A percentile compares a stretch with the other conserved stretches of the same genome.
phyloP scores from a whole-genome alignment of 345 rosid species.

The Cardiospermum halicacabum region DNA sequence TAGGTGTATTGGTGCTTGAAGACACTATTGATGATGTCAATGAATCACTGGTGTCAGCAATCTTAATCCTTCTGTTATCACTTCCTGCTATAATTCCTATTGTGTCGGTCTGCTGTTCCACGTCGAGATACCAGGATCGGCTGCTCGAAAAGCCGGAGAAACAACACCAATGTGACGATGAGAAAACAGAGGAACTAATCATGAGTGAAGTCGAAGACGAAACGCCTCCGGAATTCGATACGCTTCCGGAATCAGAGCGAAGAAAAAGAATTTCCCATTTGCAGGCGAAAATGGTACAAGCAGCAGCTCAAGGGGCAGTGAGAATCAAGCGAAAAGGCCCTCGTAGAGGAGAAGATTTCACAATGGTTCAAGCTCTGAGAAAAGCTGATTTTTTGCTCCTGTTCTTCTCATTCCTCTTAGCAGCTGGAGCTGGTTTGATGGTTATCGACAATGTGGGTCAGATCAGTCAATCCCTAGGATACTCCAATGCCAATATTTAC shows the following conservation, averaged over 20 bases:
- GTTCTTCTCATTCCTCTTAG: slow-evolving; percentile 61
- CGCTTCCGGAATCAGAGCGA: slow-evolving; percentile 48
- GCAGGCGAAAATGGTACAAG: slow-evolving; percentile 52
- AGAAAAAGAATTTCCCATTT: slow-evolving; percentile 45
- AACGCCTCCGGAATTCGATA: slow-evolving; percentile 38
- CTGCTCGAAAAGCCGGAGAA: slow-evolving; percentile 31
- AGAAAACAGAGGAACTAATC: slow-evolving; percentile 37
- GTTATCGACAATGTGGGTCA: slow-evolving; percentile 86
- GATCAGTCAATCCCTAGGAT: slow-evolving; percentile 65
- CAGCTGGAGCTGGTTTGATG: slow-evolving; percentile 77
- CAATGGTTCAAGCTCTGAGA: slow-evolving; percentile 58
- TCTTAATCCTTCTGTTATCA: slow-evolving; percentile 47
- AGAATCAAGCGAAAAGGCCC: slow-evolving; percentile 56
- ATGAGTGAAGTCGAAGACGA: slow-evolving; percentile 76
- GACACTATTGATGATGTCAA: slow-evolving; percentile 50
- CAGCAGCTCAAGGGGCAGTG: slow-evolving; percentile 62
- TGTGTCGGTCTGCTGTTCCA: slow-evolving; percentile 31
- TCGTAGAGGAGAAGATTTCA: slow-evolving; percentile 75
- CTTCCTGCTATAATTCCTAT: slow-evolving; percentile 57
- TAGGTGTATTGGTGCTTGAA: slow-evolving; percentile 62
- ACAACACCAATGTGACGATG: slow-evolving; percentile 18
- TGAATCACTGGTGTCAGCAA: slow-evolving; percentile 36
- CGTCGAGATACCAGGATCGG: slow-evolving; percentile 19
- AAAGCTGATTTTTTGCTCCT: slow-evolving; percentile 80
- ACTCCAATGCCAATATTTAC: slow-evolving; percentile 46